Evolutionary conservation across 129 eudicot genomes (phyloP), one percentile per base, ranked within the genome.

Genomic region (Logfia minima): DNA sequence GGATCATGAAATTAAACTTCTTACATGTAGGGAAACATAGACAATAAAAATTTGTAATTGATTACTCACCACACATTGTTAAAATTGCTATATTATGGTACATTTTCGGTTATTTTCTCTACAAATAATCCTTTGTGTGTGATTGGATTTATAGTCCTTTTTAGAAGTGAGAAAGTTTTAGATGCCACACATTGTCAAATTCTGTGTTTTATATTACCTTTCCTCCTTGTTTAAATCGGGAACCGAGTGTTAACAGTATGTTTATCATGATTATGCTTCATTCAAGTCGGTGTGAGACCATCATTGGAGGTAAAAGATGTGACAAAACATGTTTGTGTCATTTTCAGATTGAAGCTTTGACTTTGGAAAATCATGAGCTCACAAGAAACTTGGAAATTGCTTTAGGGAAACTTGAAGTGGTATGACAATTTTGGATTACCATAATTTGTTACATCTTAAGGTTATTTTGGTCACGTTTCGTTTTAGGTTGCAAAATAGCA

Each of bases 321-420:
- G 14, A 7, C 2, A 13, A 10, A 67, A 68, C n/a, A 7, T 69
- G 21, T 69, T 23, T 21, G 18, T 69, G 56, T 37, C n/a, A 72
- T 28, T 60, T 69, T 74, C 78, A 74, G 60, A 62, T 74, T 41
- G 78, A 74, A 61, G 60, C 78, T 60, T 28, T 74, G 39, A 74
- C 78, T 74, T 60, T 2, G 18, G 70, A 74, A 39, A 74, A 74
- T 8, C 70, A 8, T 24, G 70, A 74, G 22, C 70, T 61, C 34
- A 14, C 69, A 22, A 60, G 70, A 74, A 60, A 35, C 9, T 39
- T 74, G 59, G 70, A 74, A 39, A 23, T 74, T 18, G 59, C 68
- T 60, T 19, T 74, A 21, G 78, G 70, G 19, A 74, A 74, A 39
- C 70, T 61, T 74, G 78, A 74, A 74, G 78, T 61, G 78, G 78